Evolutionary conservation across 2,329 filamentous ascomycete species (phyloP).

Genomic region (Parasarocladium wereldwijsianum): DNA sequence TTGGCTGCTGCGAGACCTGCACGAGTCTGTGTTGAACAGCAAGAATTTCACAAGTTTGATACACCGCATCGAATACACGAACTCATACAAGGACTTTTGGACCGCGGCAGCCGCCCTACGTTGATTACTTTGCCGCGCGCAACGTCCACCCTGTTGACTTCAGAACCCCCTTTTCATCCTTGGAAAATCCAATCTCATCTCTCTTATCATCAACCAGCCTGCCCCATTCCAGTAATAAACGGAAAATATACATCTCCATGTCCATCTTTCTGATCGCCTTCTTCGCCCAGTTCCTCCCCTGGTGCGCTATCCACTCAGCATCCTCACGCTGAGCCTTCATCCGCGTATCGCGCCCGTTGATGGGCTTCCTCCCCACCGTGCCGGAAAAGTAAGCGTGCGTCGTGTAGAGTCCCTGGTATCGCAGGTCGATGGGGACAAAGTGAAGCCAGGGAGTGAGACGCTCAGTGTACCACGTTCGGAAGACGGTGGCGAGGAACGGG

Average conservation of each 20-base stretch:
- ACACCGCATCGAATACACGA: too few relatives aligned
- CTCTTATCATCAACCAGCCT: conserved; percentile 49
- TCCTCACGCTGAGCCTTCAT: conserved; percentile 34
- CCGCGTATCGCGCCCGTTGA: conserved; percentile 29
- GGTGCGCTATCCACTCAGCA: conserved; percentile 48
- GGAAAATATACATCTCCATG: conserved; percentile 69
- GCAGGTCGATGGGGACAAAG: conserved; percentile 62
- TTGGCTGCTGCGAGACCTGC: too few relatives aligned
- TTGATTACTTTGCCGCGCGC: not conserved
- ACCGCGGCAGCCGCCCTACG: too few relatives aligned
- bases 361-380: conserved; percentile 23
- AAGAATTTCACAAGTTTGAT: too few relatives aligned
- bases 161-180: conserved; percentile 14
- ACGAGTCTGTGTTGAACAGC: too few relatives aligned
- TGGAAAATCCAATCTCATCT: conserved; percentile 26
- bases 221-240: conserved; percentile 65
- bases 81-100: too few relatives aligned
- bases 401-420: conserved; percentile 59
- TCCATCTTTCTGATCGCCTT: conserved; percentile 54
- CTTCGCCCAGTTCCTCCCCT: conserved; percentile 50
- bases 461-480: conserved; percentile 67
- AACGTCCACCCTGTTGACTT: conserved; percentile 16
- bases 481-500: conserved; percentile 57
- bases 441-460: conserved; percentile 64
- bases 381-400: conserved; percentile 63